Evolutionary conservation across 345 rosid species (phyloP), one percentile per base, ranked within the genome.

Genomic region (Pugionium cornutum): DNA sequence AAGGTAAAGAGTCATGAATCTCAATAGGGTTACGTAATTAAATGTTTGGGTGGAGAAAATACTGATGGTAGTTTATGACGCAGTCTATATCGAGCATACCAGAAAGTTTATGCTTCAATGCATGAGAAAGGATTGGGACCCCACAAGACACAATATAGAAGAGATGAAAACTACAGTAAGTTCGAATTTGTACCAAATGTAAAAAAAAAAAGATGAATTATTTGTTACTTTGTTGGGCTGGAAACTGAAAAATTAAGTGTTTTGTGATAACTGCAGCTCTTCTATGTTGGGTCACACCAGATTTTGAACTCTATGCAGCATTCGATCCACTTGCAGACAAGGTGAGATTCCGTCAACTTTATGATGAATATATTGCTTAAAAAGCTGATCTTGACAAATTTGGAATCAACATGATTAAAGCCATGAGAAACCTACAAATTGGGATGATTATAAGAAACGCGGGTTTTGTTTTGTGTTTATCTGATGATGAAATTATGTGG

Each of bases 241-340:
- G 8, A 4, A 73, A 67, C 62, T 67, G 45, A 74, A 42, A 6
- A 37, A 40, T 2, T 2, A 33, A 1, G 6, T 55, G 2, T 6
- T 57, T 41, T 49, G 3, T 29, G 7, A 39, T 32, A 67, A 4
- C 4, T 43, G 68, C 96, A 95, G 99, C 87, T 67, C 80, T 91
- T 40, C 87, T 95, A 47, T 95, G 99, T 79, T 95, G 99, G 97
- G 89, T 87, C 49, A 91, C 99, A 7, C 95, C 81, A 59, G 97
- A 91, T 80, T 91, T 95, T 74, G 99, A 95, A 75, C 91, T 91
- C 62, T 95, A 95, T 69, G 96, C 97, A 26, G 91, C 99, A 53
- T 91, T 95, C 53, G 99, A 95, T 84, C 99, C 99, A 11, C 91
- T 91, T 49, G 96, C 97, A 51, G 97, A 91, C 76, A 95, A 91